Evolutionary conservation across 371 early-diverging fungal genomes (phyloP).

Genomic region (Mucor indicus): DNA sequence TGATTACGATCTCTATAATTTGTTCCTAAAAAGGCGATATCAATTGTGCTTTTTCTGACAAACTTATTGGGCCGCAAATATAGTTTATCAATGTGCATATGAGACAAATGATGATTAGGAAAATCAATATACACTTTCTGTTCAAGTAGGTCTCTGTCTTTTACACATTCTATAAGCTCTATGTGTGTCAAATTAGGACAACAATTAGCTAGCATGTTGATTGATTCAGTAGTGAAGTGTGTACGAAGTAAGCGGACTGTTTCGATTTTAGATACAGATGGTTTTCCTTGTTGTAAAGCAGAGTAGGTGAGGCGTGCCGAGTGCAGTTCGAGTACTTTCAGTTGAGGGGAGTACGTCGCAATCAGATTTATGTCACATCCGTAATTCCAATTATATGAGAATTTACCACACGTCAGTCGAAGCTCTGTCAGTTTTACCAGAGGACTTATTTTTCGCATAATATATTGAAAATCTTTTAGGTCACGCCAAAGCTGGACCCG

Average conservation of each 20-base stretch:
- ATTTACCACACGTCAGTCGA: constrained; percentile 4
- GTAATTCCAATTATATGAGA: constrained; percentile 7
- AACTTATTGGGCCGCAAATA: constrained; percentile 5
- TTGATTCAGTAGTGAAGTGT: constrained; percentile 5
- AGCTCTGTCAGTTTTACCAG: not conserved
- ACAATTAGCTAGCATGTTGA: not conserved
- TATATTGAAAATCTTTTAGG: not conserved
- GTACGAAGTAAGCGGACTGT: not conserved
- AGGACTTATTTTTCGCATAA: not conserved
- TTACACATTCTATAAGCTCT: constrained; percentile 1
- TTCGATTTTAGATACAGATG: not conserved
- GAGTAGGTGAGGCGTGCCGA: not conserved
- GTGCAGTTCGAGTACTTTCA: not conserved
- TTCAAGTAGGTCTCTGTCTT: not conserved
- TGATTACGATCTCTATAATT: not conserved
- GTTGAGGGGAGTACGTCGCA: not conserved
- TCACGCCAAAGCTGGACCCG: constrained; percentile 8
- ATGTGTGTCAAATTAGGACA: constrained; percentile 5
- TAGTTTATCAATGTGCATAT: not conserved
- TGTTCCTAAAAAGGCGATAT: constrained; percentile 1
- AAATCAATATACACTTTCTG: constrained; percentile 2
- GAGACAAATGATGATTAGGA: not conserved
- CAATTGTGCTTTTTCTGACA: constrained; percentile 2
- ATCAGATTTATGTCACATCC: constrained; percentile 11
- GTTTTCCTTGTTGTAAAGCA: too few relatives aligned